phyloP scores from a whole-genome alignment of 2,329 filamentous ascomycete species.

The Microsporum audouinii region DNA sequence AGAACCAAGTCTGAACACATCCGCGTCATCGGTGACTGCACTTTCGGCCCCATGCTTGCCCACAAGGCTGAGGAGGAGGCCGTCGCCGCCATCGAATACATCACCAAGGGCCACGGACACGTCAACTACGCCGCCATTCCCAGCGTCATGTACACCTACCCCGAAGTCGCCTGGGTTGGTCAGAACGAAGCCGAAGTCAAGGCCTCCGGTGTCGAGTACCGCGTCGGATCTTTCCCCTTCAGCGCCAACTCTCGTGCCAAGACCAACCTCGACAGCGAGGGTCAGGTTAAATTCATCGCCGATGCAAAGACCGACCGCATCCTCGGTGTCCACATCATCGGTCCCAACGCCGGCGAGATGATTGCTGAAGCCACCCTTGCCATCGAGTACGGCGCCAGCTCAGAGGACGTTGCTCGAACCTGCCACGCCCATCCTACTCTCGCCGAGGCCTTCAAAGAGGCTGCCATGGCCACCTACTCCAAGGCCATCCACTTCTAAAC shows the following conservation, averaged over 20 bases:
- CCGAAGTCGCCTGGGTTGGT: constrained; percentile 96
- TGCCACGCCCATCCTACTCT: constrained; percentile 95
- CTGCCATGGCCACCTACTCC: constrained; percentile 91
- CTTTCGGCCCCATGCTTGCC: constrained; percentile 96
- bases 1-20: constrained; percentile 96
- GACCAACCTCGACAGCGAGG: constrained; percentile 94
- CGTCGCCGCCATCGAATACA: constrained; percentile 89
- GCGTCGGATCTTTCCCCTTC: constrained; percentile 90
- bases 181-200: constrained; percentile 96
- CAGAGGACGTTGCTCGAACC: constrained; percentile 87
- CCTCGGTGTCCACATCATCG: constrained; percentile 91
- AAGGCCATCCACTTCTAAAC: constrained; percentile 89
- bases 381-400: constrained; percentile 90
- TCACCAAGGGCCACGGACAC: constrained; percentile 94
- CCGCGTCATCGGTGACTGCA: constrained; percentile 88
- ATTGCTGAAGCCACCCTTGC: constrained; percentile 94
- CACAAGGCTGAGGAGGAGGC: constrained; percentile 99
- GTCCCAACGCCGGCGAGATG: constrained; percentile 95
- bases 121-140: constrained; percentile 98
- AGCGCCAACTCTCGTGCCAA: constrained; percentile 96
- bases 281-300: constrained; percentile 91
- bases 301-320: constrained; percentile 95
- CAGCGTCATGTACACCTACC: constrained; percentile 98
- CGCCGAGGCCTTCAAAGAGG: constrained; percentile 98
- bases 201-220: constrained; percentile 79